Percentiles rank a stretch among this genome's conserved stretches.
phyloP scores from a whole-genome alignment of 108 stramenopile species.

The Cyclostephanos tholiformis region DNA sequence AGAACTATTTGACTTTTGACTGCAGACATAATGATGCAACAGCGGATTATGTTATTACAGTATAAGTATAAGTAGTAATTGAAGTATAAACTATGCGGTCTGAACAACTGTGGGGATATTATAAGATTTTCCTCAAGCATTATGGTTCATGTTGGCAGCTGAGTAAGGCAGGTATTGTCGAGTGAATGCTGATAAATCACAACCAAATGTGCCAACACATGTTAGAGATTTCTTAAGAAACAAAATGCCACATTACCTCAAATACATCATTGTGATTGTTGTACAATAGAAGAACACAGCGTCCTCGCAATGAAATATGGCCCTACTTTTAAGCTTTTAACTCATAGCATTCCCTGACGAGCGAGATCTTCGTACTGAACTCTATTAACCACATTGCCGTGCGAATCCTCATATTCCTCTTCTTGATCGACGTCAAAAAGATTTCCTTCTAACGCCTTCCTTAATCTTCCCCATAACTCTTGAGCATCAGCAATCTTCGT shows the following conservation, averaged over 20 bases:
- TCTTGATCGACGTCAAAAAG: constrained; percentile 83
- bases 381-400: constrained; percentile 96
- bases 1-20: not conserved
- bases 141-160: too few relatives aligned
- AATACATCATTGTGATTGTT: too few relatives aligned
- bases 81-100: not conserved
- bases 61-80: too few relatives aligned
- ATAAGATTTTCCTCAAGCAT: not conserved
- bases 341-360: constrained; percentile 90
- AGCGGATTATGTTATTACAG: constrained; percentile 7
- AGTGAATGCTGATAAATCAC: too few relatives aligned
- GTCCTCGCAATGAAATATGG: too few relatives aligned
- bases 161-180: too few relatives aligned
- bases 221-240: too few relatives aligned
- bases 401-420: constrained; percentile 98
- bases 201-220: too few relatives aligned
- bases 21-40: not conserved
- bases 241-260: too few relatives aligned
- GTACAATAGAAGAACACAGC: too few relatives aligned
- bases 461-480: constrained; percentile 88
- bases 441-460: constrained; percentile 69
- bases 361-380: constrained; percentile 95
- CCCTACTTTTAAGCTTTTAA: too few relatives aligned
- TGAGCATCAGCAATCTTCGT: constrained; percentile 96
- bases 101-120: not conserved